These are phyloP conservation scores for Limonium bicolor DNA, from an alignment of 148 eudicot species.

Conservation along the genomic window DNA sequence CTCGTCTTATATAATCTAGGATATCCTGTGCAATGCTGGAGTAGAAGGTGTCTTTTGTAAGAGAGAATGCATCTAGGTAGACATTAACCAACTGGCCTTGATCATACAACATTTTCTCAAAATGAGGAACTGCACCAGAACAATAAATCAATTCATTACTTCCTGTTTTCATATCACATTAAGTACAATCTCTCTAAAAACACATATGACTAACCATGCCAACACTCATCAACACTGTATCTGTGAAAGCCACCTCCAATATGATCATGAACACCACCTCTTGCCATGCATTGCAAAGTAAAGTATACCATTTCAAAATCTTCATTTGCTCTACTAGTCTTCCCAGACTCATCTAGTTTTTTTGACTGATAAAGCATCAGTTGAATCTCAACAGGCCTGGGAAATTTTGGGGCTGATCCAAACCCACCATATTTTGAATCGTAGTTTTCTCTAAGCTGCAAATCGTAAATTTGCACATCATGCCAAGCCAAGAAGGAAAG, in stretches of 20 bases:
- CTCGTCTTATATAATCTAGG: conserved; percentile 86
- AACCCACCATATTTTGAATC: conserved; percentile 80
- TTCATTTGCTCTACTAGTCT: conserved; percentile 34
- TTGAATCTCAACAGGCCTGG: conserved; percentile 84
- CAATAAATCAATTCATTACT: background rate
- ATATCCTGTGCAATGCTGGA: conserved; percentile 59
- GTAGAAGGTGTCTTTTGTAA: conserved; percentile 51
- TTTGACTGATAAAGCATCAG: conserved; percentile 66
- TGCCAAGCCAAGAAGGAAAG: too few species aligned
- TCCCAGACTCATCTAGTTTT: conserved; percentile 38
- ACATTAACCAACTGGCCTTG: conserved; percentile 85
- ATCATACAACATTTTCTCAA: conserved; percentile 96
- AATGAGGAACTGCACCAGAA: conserved; percentile 77
- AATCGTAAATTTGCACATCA: too few species aligned
- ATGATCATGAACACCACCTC: conserved; percentile 93
- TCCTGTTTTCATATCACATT: background rate
- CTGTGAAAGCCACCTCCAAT: conserved; percentile 98
- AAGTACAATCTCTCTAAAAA: background rate
- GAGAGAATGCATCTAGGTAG: conserved; percentile 63
- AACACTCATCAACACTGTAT: conserved; percentile 95
- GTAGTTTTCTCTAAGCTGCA: conserved; percentile 56
- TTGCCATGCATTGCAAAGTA: conserved; percentile 79
- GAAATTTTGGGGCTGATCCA: conserved; percentile 90
- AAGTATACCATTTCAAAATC: conserved; percentile 47
- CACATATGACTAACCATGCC: conserved; percentile 98